phyloP scores from a whole-genome alignment of 192 early-diverging fungal genomes.

The Linderina pennispora region DNA sequence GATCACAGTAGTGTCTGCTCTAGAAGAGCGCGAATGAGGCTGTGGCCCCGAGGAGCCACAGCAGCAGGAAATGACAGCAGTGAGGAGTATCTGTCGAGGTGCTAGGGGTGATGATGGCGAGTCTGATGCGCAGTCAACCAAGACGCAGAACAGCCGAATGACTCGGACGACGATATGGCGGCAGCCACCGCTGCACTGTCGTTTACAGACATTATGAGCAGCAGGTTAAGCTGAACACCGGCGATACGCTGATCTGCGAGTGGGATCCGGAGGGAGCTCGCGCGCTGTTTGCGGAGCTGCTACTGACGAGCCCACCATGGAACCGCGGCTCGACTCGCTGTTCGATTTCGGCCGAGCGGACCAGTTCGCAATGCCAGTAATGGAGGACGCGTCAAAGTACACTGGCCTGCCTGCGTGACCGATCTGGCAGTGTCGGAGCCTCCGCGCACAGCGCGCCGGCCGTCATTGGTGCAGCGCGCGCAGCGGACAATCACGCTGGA shows the following conservation, averaged over 20 bases:
- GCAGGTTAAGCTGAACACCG: slow-evolving; percentile 21
- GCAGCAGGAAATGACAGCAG: too few relatives aligned
- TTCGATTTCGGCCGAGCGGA: slow-evolving; percentile 31
- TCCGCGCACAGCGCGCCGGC: background rate
- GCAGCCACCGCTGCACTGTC: slow-evolving; percentile 22
- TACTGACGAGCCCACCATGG: background rate
- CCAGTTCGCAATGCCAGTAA: slow-evolving; percentile 24
- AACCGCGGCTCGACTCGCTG: slow-evolving; percentile 1
- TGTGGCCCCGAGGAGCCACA: background rate
- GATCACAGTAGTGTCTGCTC: too few relatives aligned
- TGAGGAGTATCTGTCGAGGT: too few relatives aligned
- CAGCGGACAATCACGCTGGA: slow-evolving; percentile 48
- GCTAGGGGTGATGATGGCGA: background rate
- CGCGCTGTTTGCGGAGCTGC: slow-evolving; percentile 20
- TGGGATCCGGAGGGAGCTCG: slow-evolving; percentile 21
- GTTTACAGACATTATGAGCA: slow-evolving; percentile 12
- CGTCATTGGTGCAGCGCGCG: background rate
- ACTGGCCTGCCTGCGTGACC: slow-evolving; percentile 3
- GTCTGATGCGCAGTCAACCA: background rate
- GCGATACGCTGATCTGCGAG: slow-evolving; percentile 42
- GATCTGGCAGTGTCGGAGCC: background rate
- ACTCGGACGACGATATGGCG: slow-evolving; percentile 28
- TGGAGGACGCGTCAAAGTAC: slow-evolving; percentile 35
- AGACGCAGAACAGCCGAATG: too few relatives aligned
- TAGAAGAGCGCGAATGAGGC: background rate